Base-by-base conservation (phyloP, 371 early-diverging fungal species). In the Circinella umbellata region DNA sequence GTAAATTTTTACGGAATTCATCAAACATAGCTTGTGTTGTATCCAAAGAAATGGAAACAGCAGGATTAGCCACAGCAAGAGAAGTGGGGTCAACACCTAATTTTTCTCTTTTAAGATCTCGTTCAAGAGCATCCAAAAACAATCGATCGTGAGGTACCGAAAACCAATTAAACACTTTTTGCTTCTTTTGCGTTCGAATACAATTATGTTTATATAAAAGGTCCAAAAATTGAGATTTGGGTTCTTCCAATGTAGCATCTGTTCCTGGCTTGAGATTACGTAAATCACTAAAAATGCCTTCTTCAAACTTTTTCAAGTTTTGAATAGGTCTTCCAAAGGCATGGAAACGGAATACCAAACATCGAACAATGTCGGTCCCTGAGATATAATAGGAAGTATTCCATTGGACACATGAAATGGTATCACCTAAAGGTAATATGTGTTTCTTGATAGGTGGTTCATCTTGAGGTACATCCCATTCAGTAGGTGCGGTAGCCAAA, bases 111-210 rank as follows among this genome's bases (percentile, higher is more conserved):
- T 95, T 93, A 64, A 97, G 77, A 75, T 98, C 97, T 49, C 98
- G 88, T 75, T 98, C 97, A 17, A 97, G 80, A 37, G 95, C 94
- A 78, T 95, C 96, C 73, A 91, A 82, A 71, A 91, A 90, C 37
- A 92, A 76, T 4, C 88, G 85, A 78, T 94, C 94, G 76, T 93
- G 92, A n/a, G 90, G 91, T 4, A 94, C 94, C 6, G 91, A 89
- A 73, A 86, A 91, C 94, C 94, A 96, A 75, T 89, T 86, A 73
- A 95, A 95, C 39, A 96, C 96, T 74, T 96, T 96, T 77, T 90
- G 91, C 73, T 95, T 95, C 83, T 94, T 96, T 78, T 96, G 95
- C 14, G 96, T 94, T 17, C 96, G 79, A 38, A 96, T 92, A 74
- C 94, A 94, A 47, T 91, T 89, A 75, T 92, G 85, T 73, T 91